These are phyloP conservation scores for Leccinum sublutescens DNA, from an alignment of 768 basidiomycete genomes.

Conservation along the genomic window DNA sequence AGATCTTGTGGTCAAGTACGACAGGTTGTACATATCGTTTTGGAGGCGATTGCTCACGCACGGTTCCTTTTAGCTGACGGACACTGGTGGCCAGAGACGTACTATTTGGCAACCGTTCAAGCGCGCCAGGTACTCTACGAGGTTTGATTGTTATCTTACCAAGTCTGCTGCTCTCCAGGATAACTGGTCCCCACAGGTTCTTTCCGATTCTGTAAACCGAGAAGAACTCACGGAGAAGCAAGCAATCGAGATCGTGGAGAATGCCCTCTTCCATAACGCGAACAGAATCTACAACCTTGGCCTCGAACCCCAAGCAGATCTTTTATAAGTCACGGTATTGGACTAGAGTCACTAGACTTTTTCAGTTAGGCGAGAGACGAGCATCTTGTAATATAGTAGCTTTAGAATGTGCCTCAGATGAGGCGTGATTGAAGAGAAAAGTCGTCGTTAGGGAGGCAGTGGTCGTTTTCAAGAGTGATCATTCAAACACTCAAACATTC, in stretches of 20 bases:
- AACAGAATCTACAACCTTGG: constrained; percentile 61
- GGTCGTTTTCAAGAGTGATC: no score
- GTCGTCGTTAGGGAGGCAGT: no score
- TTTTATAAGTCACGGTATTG: constrained; percentile 1
- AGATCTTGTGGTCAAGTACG: constrained; percentile 80
- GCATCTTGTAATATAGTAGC: neutral
- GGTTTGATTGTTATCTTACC: constrained; percentile 34
- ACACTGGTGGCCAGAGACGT: constrained; percentile 70
- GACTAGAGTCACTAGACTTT: neutral
- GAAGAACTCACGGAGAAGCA: constrained; percentile 54
- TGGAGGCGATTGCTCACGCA: neutral
- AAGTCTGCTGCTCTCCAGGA: constrained; percentile 30
- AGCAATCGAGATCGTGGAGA: constrained; percentile 52
- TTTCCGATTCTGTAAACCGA: constrained; percentile 46
- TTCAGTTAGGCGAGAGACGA: neutral
- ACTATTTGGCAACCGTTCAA: constrained; percentile 65
- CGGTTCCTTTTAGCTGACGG: constrained; percentile 18
- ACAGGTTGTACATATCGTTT: neutral
- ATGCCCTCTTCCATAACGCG: constrained; percentile 65
- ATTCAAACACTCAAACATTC: no score
- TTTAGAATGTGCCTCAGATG: no score
- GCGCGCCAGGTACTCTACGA: constrained; percentile 60
- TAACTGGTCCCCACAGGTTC: constrained; percentile 56
- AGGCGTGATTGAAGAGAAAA: no score
- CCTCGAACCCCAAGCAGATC: constrained; percentile 34